Conservation (phyloP, 768 basidiomycete genomes). For the Coprinopsis cinerea region DNA sequence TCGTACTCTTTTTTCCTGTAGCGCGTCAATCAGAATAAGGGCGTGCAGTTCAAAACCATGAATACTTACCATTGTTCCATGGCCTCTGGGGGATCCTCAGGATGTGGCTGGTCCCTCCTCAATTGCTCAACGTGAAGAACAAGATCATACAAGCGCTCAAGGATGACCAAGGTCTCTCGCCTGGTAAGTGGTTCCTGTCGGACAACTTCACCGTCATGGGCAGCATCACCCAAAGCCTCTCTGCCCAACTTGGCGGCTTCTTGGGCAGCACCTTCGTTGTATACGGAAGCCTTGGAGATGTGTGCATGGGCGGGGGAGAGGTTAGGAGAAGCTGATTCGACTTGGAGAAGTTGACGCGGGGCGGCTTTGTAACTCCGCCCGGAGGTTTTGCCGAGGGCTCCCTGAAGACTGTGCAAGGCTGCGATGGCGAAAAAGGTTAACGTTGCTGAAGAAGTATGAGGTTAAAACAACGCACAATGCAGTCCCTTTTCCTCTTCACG, state of each 20-base stretch:
- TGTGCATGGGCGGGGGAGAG: conserved; percentile 40
- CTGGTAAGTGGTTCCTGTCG: conserved; percentile 70
- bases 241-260: conserved; percentile 74
- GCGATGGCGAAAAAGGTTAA: no score
- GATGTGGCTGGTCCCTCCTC: conserved; percentile 66
- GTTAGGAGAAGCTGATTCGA: conserved; percentile 52
- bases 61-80: conserved; percentile 39
- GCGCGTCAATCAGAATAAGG: conserved; percentile 2
- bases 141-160: conserved; percentile 84
- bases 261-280: conserved; percentile 53
- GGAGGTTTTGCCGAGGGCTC: conserved; percentile 92
- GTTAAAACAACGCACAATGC: conserved; percentile 34
- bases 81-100: conserved; percentile 49
- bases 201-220: conserved; percentile 54
- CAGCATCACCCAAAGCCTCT: conserved; percentile 60
- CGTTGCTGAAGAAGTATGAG: no score
- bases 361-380: conserved; percentile 92
- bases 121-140: conserved; percentile 83
- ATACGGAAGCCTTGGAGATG: conserved; percentile 47
- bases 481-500: conserved; percentile 81
- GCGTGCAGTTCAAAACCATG: not conserved
- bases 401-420: conserved; percentile 79
- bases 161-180: conserved; percentile 67
- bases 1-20: conserved; percentile 55
- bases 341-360: conserved; percentile 93